Conservation (phyloP, 2,329 filamentous ascomycete genomes). For the Beauveria pseudobassiana region DNA sequence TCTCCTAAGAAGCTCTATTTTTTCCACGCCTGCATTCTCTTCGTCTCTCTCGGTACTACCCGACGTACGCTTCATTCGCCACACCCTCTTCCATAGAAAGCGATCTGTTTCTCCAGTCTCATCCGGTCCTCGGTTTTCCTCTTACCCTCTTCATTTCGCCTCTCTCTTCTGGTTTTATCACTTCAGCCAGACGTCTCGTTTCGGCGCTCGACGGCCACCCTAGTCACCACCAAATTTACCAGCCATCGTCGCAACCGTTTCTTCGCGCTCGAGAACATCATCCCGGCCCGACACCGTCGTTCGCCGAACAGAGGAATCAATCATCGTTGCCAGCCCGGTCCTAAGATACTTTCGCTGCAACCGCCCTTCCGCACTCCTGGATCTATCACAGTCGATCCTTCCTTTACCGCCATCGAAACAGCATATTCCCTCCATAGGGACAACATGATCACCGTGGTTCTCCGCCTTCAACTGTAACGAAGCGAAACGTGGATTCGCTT, state of each 20-base stretch:
- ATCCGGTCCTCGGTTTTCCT: not conserved
- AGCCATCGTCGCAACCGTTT: not conserved
- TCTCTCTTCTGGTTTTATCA: not conserved
- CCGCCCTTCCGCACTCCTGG: not conserved
- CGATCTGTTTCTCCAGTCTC: not conserved
- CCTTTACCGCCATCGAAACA: not conserved
- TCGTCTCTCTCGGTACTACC: not conserved
- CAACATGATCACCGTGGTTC: conserved; percentile 8
- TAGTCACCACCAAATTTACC: not conserved
- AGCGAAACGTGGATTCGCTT: conserved; percentile 8
- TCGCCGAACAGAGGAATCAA: not conserved
- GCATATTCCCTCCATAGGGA: not conserved
- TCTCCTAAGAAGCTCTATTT: not conserved
- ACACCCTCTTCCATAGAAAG: not conserved
- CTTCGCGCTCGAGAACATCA: not conserved
- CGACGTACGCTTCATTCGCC: not conserved
- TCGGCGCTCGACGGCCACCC: not conserved
- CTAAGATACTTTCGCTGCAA: not conserved
- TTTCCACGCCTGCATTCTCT: not conserved
- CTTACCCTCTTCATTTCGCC: not conserved
- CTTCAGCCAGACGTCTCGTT: not conserved
- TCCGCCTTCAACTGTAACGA: conserved; percentile 3
- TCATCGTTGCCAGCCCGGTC: not conserved
- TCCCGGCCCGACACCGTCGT: not conserved
- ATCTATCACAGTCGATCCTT: not conserved